Conservation (phyloP, 1,284 basidiomycete genomes). For the Garcileccinum viscosum region DNA sequence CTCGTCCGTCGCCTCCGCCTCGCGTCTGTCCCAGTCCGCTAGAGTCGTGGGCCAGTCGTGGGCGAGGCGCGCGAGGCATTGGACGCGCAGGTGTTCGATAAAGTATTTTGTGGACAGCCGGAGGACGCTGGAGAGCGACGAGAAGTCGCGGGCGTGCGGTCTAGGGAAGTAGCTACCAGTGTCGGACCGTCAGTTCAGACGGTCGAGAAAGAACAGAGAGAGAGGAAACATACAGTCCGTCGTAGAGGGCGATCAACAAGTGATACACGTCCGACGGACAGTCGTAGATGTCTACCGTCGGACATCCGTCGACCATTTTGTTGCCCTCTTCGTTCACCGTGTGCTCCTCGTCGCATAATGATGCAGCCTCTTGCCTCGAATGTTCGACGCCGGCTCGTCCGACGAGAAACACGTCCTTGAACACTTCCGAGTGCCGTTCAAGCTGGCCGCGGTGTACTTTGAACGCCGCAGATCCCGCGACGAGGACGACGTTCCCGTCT, state of each 20-base stretch:
- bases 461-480: conserved; percentile 62
- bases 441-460: conserved; percentile 76
- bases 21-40: conserved; percentile 67
- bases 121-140: conserved; percentile 61
- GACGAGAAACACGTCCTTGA: conserved; percentile 65
- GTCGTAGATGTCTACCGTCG: conserved; percentile 59
- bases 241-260: conserved; percentile 67
- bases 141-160: conserved; percentile 59
- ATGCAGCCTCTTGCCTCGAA: not conserved
- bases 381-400: conserved; percentile 42
- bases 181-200: conserved; percentile 1
- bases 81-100: conserved; percentile 61
- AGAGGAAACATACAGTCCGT: conserved; percentile 49
- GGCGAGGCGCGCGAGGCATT: conserved; percentile 60
- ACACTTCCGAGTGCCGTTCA: conserved; percentile 74
- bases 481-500: conserved; percentile 72
- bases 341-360: not conserved
- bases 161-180: conserved; percentile 51
- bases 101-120: conserved; percentile 75
- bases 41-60: conserved; percentile 70
- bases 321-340: conserved; percentile 37
- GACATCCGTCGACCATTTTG: conserved; percentile 56
- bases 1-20: conserved; percentile 55
- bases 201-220: too few relatives aligned
- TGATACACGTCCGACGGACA: conserved; percentile 59